Percentiles rank a stretch among this genome's conserved stretches.
Conservation (phyloP, 352 stramenopile species). For the Phytophthora vignae region DNA sequence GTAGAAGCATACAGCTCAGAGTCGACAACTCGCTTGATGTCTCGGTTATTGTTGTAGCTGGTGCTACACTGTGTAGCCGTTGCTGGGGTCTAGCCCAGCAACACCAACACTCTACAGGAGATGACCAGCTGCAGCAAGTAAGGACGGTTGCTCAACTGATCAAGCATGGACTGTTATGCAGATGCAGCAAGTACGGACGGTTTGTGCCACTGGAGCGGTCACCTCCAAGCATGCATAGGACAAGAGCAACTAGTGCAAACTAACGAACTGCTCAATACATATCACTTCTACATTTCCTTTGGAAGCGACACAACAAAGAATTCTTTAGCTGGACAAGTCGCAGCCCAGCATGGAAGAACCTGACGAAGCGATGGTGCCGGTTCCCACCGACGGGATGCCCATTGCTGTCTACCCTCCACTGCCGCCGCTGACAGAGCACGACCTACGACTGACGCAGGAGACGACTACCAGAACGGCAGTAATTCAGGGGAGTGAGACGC, state of each 20-base stretch:
- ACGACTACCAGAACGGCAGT: not conserved
- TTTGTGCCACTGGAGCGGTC: too few relatives aligned
- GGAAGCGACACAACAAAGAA: not conserved
- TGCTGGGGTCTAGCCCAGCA: too few relatives aligned
- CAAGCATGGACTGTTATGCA: too few relatives aligned
- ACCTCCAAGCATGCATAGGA: not conserved
- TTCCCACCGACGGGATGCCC: not conserved
- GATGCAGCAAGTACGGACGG: too few relatives aligned
- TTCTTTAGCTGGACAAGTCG: not conserved
- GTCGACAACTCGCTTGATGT: too few relatives aligned
- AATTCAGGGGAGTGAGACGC: slow-evolving; percentile 1
- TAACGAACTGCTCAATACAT: not conserved
- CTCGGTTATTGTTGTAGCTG: not conserved
- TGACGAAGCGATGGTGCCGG: not conserved
- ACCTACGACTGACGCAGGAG: not conserved
- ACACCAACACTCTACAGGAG: too few relatives aligned
- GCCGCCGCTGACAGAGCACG: not conserved
- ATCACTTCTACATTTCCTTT: slow-evolving; percentile 5
- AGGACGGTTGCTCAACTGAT: too few relatives aligned
- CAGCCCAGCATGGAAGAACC: not conserved
- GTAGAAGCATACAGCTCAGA: too few relatives aligned
- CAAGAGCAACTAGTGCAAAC: not conserved
- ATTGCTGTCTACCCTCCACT: not conserved
- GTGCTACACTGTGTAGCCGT: not conserved
- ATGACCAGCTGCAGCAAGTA: too few relatives aligned